These are phyloP conservation scores for Pleurotus salmoneostramineus DNA, from an alignment of 768 basidiomycete genomes.

Conservation along the genomic window DNA sequence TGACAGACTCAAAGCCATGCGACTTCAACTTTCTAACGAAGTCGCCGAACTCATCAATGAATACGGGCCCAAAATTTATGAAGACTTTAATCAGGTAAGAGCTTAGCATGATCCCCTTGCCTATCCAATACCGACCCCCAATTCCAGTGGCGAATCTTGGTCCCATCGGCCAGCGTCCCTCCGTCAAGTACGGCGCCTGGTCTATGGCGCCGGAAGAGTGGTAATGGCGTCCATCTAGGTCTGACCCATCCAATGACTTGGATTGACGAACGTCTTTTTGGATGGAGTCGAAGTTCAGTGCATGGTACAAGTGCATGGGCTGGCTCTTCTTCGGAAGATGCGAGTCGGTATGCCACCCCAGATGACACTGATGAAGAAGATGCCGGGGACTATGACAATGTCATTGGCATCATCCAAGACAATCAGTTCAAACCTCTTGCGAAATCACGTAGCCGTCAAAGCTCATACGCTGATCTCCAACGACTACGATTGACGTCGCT, in stretches of 20 bases:
- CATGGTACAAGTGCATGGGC: slow-evolving; percentile 90
- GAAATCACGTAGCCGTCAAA: slow-evolving; percentile 56
- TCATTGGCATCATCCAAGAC: slow-evolving; percentile 64
- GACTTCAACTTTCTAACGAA: slow-evolving; percentile 76
- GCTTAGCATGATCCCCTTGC: background rate
- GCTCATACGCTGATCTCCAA: slow-evolving; percentile 82
- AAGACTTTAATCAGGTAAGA: slow-evolving; percentile 79
- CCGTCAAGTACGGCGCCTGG: slow-evolving; percentile 74
- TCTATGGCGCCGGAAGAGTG: slow-evolving; percentile 76
- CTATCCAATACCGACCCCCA: slow-evolving; percentile 7
- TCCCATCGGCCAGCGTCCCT: slow-evolving; percentile 81
- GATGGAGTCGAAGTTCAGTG: slow-evolving; percentile 76
- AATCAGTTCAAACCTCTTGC: slow-evolving; percentile 27
- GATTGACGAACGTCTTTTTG: slow-evolving; percentile 92
- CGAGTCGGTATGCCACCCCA: slow-evolving; percentile 63
- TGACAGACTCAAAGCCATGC: slow-evolving; percentile 68
- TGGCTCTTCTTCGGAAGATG: slow-evolving; percentile 50
- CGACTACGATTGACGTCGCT: slow-evolving; percentile 44
- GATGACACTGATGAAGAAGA: slow-evolving; percentile 85
- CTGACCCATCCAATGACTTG: slow-evolving; percentile 92
- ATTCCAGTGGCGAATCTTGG: slow-evolving; percentile 69
- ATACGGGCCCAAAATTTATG: slow-evolving; percentile 83
- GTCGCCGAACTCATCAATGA: slow-evolving; percentile 82
- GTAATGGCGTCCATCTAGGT: slow-evolving; percentile 57
- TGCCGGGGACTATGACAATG: slow-evolving; percentile 88